phyloP scores from a whole-genome alignment of 306 rosid genomes.

The Lathyrus oleraceus region DNA sequence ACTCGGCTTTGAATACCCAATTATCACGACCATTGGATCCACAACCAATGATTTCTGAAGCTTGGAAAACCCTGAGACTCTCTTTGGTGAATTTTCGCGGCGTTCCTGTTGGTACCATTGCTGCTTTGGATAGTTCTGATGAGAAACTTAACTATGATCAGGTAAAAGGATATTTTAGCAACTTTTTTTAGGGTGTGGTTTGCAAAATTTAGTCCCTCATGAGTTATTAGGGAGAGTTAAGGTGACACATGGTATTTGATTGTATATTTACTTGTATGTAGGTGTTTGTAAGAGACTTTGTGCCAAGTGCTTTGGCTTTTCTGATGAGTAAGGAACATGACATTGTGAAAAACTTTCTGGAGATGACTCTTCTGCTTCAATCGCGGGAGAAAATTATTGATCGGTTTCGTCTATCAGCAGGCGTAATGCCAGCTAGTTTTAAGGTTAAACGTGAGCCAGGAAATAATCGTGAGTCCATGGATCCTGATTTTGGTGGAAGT shows the following conservation, averaged over 20 bases:
- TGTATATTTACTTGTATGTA: slow-evolving; percentile 20
- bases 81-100: slow-evolving; percentile 73
- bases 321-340: slow-evolving; percentile 79
- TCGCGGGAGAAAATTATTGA: slow-evolving; percentile 83
- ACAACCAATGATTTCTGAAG: slow-evolving; percentile 58
- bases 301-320: slow-evolving; percentile 85
- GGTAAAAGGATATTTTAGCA: slow-evolving; percentile 17
- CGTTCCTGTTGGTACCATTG: slow-evolving; percentile 85
- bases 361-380: slow-evolving; percentile 86
- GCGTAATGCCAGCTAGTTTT: slow-evolving; percentile 99
- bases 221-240: too few relatives aligned
- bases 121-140: slow-evolving; percentile 73
- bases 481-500: slow-evolving; percentile 90
- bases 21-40: slow-evolving; percentile 51
- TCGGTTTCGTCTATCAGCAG: slow-evolving; percentile 83
- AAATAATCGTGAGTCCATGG: slow-evolving; percentile 61
- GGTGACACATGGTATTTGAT: too few relatives aligned
- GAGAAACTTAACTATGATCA: slow-evolving; percentile 80
- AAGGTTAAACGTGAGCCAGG: slow-evolving; percentile 80
- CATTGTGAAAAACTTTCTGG: slow-evolving; percentile 68
- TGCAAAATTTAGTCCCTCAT: too few relatives aligned
- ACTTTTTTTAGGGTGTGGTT: too few relatives aligned
- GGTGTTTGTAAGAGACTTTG: slow-evolving; percentile 95
- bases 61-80: slow-evolving; percentile 75
- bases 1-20: slow-evolving; percentile 47